These are phyloP conservation scores for Helicosporidium sp. DNA, from an alignment of 139 green algal species.

Conservation along the genomic window DNA sequence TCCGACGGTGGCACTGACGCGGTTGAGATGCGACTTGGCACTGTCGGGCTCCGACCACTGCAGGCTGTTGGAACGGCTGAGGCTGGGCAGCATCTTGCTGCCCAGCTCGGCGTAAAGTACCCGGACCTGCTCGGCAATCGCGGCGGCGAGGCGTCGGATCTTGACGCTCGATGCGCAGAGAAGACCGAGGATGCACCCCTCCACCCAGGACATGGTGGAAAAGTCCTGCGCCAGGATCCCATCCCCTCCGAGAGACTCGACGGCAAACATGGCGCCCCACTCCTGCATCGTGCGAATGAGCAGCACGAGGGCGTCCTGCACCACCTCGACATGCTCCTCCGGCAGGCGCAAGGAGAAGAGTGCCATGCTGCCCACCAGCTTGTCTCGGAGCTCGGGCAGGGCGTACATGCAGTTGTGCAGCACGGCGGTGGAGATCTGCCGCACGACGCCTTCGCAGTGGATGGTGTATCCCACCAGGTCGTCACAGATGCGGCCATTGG, in stretches of 20 bases:
- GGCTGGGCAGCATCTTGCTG: neutral
- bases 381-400: conserved; percentile 36
- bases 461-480: conserved; percentile 40
- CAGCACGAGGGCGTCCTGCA: too few species aligned
- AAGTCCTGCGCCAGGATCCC: too few species aligned
- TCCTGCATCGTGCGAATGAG: too few species aligned
- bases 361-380: conserved; percentile 32
- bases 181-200: conserved; percentile 8
- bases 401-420: conserved; percentile 30
- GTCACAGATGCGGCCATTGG: conserved; percentile 18
- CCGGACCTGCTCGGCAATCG: too few species aligned
- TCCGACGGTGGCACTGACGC: too few species aligned
- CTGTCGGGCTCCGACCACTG: too few species aligned
- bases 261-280: too few species aligned
- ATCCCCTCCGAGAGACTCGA: too few species aligned
- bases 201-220: conserved; percentile 5
- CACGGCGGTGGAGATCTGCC: conserved; percentile 19
- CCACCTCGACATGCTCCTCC: conserved; percentile 47
- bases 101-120: too few species aligned
- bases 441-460: conserved; percentile 5
- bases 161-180: conserved; percentile 9
- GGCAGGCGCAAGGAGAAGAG: conserved; percentile 25
- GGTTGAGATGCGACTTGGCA: too few species aligned
- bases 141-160: too few species aligned
- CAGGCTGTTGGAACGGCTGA: too few species aligned